Base-by-base conservation (phyloP, 257 asterid genomes). In the Solanum bukasovii region DNA sequence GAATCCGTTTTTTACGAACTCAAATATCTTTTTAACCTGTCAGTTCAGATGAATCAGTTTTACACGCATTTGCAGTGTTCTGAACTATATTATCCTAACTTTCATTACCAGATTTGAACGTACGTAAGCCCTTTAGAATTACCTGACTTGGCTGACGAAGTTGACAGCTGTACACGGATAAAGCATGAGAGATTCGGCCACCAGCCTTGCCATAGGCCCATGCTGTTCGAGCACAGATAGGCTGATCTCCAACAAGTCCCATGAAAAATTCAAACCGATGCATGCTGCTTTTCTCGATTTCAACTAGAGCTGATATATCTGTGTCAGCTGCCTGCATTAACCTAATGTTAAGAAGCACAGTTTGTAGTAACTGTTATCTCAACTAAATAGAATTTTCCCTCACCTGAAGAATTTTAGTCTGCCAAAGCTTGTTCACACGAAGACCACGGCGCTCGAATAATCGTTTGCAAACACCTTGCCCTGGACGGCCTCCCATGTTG, bases 401-500 rank as follows among this genome's bases (percentile, higher is more conserved):
- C 38, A 94, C 99, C 99, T 97, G 99, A 89, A 97, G 98, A 91
- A 97, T 90, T 95, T 97, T 97, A 65, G 99, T 97, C 92, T 97
- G 99, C 99, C 99, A 97, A 77, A 96, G 98, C 95, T 95, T 96
- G 92, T 94, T 91, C 56, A 97, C 96, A 87, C 92, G 89, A 88
- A 97, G 93, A 90, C 99, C 99, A 86, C 99, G 99, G 52, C 99
- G 98, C 92, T 97, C 98, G 93, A 97, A 97, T 89, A 95, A 92
- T 88, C 99, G 98, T 93, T 94, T 93, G 79, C 99, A 97, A 34
- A 97, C 99, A 82, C 96, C 98, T 92, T 97, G 98, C 73, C 99
- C 99, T 5, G 99, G 99, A 86, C 99, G 98, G 77, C 99, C 99
- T 73, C 99, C 99, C 98, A 97, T 96, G 90, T 97, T 97, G 90